Conservation (phyloP, 257 asterid genomes). For the Scutellaria minor region DNA sequence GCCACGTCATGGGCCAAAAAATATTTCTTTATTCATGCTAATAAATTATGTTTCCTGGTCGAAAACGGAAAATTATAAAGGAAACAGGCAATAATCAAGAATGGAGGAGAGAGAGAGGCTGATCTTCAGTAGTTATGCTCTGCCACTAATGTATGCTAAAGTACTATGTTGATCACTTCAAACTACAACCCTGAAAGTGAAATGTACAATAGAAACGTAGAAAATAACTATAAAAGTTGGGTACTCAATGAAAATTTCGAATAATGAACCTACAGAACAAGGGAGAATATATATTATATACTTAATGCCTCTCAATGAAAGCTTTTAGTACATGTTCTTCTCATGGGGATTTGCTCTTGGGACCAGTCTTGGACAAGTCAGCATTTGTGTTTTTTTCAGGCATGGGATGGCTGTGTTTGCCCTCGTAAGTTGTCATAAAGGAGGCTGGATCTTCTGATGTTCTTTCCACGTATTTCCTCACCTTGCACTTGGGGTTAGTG, state of each 20-base stretch:
- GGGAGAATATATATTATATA: background rate
- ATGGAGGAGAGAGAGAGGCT: background rate
- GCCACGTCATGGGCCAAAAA: too few relatives aligned
- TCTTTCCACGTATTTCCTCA: slow-evolving; percentile 77
- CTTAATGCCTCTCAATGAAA: background rate
- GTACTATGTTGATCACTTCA: background rate
- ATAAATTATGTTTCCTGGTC: background rate
- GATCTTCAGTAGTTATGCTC: slow-evolving; percentile 3
- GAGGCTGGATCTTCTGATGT: slow-evolving; percentile 64
- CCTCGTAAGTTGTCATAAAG: slow-evolving; percentile 77
- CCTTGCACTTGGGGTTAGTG: slow-evolving; percentile 71
- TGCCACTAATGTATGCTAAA: background rate
- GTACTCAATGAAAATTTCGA: background rate
- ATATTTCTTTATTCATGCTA: too few relatives aligned
- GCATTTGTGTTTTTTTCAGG: slow-evolving; percentile 32
- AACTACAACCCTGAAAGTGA: background rate
- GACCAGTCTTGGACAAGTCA: slow-evolving; percentile 44
- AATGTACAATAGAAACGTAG: background rate
- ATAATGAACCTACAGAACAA: background rate
- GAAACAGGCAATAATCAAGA: slow-evolving; percentile 3
- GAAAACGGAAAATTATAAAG: background rate
- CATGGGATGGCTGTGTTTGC: slow-evolving; percentile 69
- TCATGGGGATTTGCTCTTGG: slow-evolving; percentile 33
- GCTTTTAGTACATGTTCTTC: background rate
- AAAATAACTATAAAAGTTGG: too few relatives aligned